These are phyloP conservation scores for Venturia nashicola DNA, from an alignment of 2,329 filamentous ascomycete species.

Conservation along the genomic window DNA sequence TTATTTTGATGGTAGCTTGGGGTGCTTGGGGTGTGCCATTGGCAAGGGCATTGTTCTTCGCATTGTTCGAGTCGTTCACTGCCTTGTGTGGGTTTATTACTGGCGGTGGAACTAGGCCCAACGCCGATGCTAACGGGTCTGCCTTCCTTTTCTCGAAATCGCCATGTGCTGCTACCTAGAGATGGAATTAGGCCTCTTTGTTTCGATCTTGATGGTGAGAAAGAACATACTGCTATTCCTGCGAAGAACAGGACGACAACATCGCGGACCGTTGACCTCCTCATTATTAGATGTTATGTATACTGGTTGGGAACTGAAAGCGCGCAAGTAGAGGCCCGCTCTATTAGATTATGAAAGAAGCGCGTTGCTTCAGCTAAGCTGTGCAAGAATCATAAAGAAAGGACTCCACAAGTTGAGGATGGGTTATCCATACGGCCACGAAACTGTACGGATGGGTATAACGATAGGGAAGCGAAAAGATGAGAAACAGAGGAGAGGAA, in stretches of 20 bases:
- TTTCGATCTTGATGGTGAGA: no score
- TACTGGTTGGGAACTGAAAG: background rate
- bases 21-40: background rate
- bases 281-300: conserved; percentile 1
- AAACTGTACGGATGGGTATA: background rate
- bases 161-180: background rate
- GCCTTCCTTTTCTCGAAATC: background rate
- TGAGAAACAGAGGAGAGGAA: background rate
- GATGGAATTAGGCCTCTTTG: background rate
- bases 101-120: background rate
- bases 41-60: background rate
- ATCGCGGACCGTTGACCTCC: background rate
- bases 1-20: background rate
- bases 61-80: background rate
- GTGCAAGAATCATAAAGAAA: conserved; percentile 1
- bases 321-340: conserved; percentile 6
- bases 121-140: background rate
- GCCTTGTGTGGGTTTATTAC: background rate
- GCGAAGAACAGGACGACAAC: background rate
- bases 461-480: background rate
- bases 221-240: background rate
- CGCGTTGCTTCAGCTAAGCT: background rate
- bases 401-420: background rate
- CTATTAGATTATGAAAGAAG: background rate
- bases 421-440: background rate